Evolutionary conservation across 139 green algal species (phyloP).

Genomic region (Chlamydomonas applanata): DNA sequence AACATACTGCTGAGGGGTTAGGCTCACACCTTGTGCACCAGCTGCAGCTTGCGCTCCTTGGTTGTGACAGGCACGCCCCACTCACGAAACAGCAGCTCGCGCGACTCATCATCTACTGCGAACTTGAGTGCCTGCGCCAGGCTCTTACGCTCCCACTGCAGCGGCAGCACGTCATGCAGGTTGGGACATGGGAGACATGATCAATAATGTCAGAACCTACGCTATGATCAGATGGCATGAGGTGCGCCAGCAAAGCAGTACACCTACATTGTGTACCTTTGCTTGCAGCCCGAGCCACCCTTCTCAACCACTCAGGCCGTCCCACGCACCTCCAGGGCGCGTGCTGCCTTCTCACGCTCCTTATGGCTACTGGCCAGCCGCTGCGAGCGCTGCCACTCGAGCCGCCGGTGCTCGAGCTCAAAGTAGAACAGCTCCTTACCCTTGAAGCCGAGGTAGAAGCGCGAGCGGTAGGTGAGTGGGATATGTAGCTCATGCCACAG

Average conservation of each 20-base stretch:
- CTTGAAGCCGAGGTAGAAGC: conserved; percentile 60
- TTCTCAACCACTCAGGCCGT: too few species aligned
- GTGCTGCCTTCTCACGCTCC: conserved; percentile 28
- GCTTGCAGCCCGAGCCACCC: too few species aligned
- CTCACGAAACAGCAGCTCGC: conserved; percentile 40
- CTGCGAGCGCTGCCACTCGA: conserved; percentile 33
- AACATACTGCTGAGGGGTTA: too few species aligned
- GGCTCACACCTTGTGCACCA: conserved; percentile 40
- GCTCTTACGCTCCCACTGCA: conserved; percentile 53
- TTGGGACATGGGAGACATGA: not conserved
- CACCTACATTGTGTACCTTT: too few species aligned
- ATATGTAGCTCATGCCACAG: conserved; percentile 67
- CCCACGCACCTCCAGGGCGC: conserved; percentile 7
- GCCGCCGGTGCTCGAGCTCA: conserved; percentile 41
- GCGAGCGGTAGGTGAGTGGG: conserved; percentile 56
- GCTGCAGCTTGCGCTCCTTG: conserved; percentile 62
- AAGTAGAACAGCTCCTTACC: conserved; percentile 62
- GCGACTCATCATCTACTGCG: conserved; percentile 34
- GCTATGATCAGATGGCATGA: too few species aligned
- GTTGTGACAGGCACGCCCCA: conserved; percentile 40
- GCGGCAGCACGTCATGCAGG: not conserved
- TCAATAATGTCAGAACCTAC: too few species aligned
- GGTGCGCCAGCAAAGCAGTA: not conserved
- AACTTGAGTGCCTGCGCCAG: conserved; percentile 48
- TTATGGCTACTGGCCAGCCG: conserved; percentile 1